Percentiles rank a stretch among this genome's conserved stretches.
Conservation (phyloP, 305 asterid species). For the Andrographis paniculata region DNA sequence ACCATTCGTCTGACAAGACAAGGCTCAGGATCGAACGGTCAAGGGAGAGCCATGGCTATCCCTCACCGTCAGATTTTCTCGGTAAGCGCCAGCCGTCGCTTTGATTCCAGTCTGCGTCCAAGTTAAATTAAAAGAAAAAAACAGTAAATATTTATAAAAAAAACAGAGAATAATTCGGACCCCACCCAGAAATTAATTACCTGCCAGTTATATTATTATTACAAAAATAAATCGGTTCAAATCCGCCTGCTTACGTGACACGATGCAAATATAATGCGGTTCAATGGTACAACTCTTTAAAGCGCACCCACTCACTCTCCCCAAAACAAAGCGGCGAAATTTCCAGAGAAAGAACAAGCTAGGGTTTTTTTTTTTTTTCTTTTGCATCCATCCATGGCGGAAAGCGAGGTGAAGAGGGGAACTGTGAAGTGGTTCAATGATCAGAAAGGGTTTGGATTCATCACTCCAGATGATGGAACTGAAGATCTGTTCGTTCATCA, state of each 20-base stretch:
- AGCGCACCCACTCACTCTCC: background rate
- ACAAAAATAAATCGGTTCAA: conserved; percentile 13
- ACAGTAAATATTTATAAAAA: too few relatives aligned
- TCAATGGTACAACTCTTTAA: background rate
- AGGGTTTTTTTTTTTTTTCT: conserved; percentile 10
- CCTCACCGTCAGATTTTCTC: conserved; percentile 13
- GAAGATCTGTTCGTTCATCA: conserved; percentile 63
- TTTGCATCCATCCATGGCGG: conserved; percentile 22
- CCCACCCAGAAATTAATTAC: conserved; percentile 21
- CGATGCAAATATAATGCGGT: conserved; percentile 10
- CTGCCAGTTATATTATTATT: conserved; percentile 10
- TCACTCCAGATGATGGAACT: conserved; percentile 49
- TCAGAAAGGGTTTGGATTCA: conserved; percentile 52
- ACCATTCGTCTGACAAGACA: conserved; percentile 6
- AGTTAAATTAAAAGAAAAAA: too few relatives aligned
- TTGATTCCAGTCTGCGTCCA: too few relatives aligned
- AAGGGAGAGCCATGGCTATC: background rate
- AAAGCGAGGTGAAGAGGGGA: conserved; percentile 26
- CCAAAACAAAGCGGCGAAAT: too few relatives aligned
- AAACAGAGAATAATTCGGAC: conserved; percentile 18
- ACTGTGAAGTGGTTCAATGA: conserved; percentile 56
- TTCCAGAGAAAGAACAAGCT: background rate
- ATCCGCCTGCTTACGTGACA: conserved; percentile 26
- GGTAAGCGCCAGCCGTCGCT: conserved; percentile 17
- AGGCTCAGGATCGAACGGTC: conserved; percentile 26